Evolutionary conservation across 345 rosid genomes (phyloP).

Genomic region (Trapa incisa): DNA sequence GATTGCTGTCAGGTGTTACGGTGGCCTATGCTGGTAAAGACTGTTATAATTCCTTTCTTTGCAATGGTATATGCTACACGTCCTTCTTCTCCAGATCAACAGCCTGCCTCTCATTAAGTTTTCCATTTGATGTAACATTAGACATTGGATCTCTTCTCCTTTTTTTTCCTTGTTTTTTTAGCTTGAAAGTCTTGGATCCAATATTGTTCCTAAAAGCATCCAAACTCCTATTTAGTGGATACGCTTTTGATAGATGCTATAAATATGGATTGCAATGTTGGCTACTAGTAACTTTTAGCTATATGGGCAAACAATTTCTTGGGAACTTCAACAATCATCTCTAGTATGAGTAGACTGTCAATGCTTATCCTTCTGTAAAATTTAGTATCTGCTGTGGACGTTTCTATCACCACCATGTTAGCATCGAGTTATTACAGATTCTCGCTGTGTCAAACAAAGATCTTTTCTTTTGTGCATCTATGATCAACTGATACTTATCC

Average conservation of each 20-base stretch:
- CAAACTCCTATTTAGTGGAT: not conserved
- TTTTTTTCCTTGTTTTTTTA: too few species aligned
- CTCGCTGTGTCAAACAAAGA: too few species aligned
- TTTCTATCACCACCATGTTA: not conserved
- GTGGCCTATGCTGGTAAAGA: slow-evolving; percentile 85
- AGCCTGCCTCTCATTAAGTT: not conserved
- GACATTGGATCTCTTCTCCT: not conserved
- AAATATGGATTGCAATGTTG: not conserved
- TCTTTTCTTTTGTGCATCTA: not conserved
- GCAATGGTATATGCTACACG: not conserved
- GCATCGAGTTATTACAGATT: too few species aligned
- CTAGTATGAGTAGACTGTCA: not conserved
- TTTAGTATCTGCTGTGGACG: not conserved
- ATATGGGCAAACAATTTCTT: not conserved
- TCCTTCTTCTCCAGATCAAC: slow-evolving; percentile 1
- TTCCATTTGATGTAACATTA: not conserved
- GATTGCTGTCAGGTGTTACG: slow-evolving; percentile 71
- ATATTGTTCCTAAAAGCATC: not conserved
- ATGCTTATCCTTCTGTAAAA: not conserved
- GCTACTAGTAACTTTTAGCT: too few species aligned
- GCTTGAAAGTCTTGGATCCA: not conserved
- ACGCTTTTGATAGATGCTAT: not conserved
- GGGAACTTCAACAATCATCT: not conserved
- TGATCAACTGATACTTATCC: not conserved
- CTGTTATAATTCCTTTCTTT: slow-evolving; percentile 2